Evolutionary conservation across 2,329 filamentous ascomycete genomes (phyloP).

Genomic region (Tolypocladium inflatum): DNA sequence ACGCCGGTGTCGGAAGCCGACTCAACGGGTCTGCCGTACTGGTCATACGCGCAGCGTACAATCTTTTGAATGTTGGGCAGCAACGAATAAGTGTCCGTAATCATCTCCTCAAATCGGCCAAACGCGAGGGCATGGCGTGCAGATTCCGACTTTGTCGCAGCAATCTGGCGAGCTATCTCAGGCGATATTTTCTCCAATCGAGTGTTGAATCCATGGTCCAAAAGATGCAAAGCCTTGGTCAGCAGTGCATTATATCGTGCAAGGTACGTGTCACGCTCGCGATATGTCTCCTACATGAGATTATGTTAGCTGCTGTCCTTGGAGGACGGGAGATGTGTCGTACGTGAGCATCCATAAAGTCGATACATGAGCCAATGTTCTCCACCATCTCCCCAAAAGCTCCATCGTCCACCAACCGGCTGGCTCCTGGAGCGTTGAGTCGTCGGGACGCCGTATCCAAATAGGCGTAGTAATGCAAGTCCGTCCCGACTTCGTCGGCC

Average conservation of each 20-base stretch:
- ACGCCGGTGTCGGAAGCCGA: conserved; percentile 36
- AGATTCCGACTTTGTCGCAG: conserved; percentile 46
- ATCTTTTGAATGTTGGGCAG: conserved; percentile 47
- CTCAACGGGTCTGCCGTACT: conserved; percentile 35
- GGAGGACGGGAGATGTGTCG: conserved; percentile 15
- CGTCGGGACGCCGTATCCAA: conserved; percentile 83
- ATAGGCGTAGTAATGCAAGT: conserved; percentile 91
- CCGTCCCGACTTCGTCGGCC: conserved; percentile 76
- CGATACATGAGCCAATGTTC: conserved; percentile 81
- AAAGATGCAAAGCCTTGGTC: conserved; percentile 52
- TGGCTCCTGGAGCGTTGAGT: conserved; percentile 84
- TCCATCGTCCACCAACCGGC: conserved; percentile 72
- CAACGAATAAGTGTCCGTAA: conserved; percentile 45
- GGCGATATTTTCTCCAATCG: conserved; percentile 42
- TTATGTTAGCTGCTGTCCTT: not conserved
- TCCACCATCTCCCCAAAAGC: conserved; percentile 82
- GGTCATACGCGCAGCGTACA: conserved; percentile 41
- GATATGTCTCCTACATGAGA: conserved; percentile 57
- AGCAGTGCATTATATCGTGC: conserved; percentile 80
- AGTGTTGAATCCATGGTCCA: conserved; percentile 47
- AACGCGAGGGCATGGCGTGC: conserved; percentile 51
- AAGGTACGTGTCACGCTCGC: conserved; percentile 78
- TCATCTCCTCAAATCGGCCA: conserved; percentile 49
- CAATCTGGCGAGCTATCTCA: conserved; percentile 45
- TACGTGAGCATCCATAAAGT: conserved; percentile 84